Evolutionary conservation across 768 basidiomycete genomes (phyloP).

Genomic region (Amanita subjunquillea): DNA sequence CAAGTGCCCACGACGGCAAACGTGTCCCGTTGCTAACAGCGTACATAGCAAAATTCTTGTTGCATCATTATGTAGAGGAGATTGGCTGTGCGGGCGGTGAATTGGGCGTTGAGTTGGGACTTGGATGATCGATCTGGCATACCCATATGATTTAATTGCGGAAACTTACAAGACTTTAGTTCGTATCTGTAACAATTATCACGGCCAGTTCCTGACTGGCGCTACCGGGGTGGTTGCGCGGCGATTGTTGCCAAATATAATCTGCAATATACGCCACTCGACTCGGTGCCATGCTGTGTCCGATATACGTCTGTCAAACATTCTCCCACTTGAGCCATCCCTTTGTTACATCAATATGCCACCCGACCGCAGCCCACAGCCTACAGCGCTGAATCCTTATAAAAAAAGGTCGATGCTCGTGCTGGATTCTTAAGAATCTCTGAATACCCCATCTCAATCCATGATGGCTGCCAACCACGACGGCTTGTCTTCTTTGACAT

Average conservation of each 20-base stretch:
- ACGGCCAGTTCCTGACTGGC: neutral
- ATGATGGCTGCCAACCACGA: neutral
- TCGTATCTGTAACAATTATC: neutral
- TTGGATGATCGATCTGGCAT: neutral
- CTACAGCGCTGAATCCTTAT: neutral
- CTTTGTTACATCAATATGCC: neutral
- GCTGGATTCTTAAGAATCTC: no score
- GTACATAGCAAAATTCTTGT: slow-evolving; percentile 86
- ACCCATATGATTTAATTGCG: neutral
- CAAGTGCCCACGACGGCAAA: slow-evolving; percentile 16
- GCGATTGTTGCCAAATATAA: no score
- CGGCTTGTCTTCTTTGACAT: neutral
- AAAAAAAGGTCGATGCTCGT: neutral
- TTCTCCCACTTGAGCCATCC: neutral
- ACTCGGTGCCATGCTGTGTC: slow-evolving; percentile 1
- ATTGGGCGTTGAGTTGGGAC: neutral
- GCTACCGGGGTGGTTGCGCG: neutral
- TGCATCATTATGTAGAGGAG: slow-evolving; percentile 67
- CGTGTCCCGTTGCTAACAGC: slow-evolving; percentile 7
- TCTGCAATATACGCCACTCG: no score
- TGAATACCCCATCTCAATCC: neutral
- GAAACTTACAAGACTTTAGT: neutral
- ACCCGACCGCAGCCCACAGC: neutral
- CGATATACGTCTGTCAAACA: neutral
- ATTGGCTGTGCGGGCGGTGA: neutral